Percentiles rank a stretch among this genome's conserved stretches.
phyloP scores from a whole-genome alignment of 1,284 basidiomycete species.

The Malassezia vespertilionis region DNA sequence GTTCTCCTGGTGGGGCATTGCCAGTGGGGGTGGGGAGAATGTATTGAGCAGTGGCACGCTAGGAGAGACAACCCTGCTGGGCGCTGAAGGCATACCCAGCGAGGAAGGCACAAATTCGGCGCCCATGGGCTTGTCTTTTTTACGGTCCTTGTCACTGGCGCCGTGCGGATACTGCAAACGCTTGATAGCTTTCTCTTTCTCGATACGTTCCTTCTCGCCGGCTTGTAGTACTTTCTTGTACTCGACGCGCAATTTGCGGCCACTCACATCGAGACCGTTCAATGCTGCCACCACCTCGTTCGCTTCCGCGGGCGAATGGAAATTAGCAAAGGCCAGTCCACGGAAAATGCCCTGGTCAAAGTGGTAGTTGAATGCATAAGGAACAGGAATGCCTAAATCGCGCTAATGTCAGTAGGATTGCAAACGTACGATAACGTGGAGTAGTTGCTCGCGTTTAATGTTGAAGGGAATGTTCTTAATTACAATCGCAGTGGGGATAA shows the following conservation, averaged over 20 bases:
- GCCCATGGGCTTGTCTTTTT: slow-evolving; percentile 13
- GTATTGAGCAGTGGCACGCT: background rate
- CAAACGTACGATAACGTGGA: slow-evolving; percentile 72
- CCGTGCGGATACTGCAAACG: slow-evolving; percentile 64
- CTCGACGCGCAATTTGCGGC: slow-evolving; percentile 94
- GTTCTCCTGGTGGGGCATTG: background rate
- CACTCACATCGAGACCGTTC: slow-evolving; percentile 80
- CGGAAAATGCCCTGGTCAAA: slow-evolving; percentile 65
- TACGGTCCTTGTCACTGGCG: slow-evolving; percentile 35
- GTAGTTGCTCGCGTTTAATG: slow-evolving; percentile 85
- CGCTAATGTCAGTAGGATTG: slow-evolving; percentile 51
- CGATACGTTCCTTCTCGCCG: slow-evolving; percentile 97
- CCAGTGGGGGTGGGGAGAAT: background rate
- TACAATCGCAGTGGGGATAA: slow-evolving; percentile 97
- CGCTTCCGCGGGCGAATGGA: slow-evolving; percentile 77
- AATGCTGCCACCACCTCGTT: slow-evolving; percentile 89
- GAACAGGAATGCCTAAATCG: slow-evolving; percentile 83
- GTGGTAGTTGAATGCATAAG: slow-evolving; percentile 85
- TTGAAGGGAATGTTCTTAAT: slow-evolving; percentile 99
- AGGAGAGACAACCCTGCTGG: background rate
- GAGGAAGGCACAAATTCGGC: background rate
- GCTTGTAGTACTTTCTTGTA: slow-evolving; percentile 99
- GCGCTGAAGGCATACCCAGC: background rate
- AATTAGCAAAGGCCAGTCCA: slow-evolving; percentile 96
- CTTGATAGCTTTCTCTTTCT: slow-evolving; percentile 95